Base-by-base conservation (phyloP, 352 stramenopile species). In the Phytophthora cryptogea region DNA sequence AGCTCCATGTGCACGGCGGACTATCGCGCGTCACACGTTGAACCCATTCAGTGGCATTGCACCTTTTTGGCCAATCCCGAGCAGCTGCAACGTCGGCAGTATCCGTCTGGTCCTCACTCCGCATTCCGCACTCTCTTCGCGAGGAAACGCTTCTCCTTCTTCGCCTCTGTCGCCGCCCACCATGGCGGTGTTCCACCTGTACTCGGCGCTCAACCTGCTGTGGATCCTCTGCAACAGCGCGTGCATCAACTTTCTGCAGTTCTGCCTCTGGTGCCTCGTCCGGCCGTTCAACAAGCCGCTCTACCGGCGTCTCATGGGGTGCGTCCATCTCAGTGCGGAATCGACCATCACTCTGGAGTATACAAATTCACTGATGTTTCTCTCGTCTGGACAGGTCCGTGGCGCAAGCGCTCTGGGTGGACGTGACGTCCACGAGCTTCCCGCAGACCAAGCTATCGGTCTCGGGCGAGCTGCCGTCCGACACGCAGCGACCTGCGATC, bases 211-310 rank as follows among this genome's bases (percentile, higher is more conserved):
- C 23, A 87, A 90, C 66, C 74, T 92, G 44, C 61, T 93, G n/a
- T 94, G 86, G 86, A 76, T 94, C 58, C 68, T 92, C 13, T 90
- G 80, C 78, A 94, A 94, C 64, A 86, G 76, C 65, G 74, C 75
- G 33, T 72, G 90, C 51, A 79, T 94, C 68, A 92, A 92, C 63
- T 84, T 85, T 42, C 79, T 83, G 47, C 82, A 94, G 59, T 79
- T 94, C 41, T 68, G 84, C 43, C 76, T 97, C 61, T 96, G 84
- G 63, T 70, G 92, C 48, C 82, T 92, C 32, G 74, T 97, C 39
- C 76, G 88, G 5, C 86, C 88, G 36, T 94, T 97, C 63, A 90
- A 92, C 53, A 76, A 79, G 44, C 47, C 74, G 37, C 74, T 92
- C 40, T 97, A 97, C 66, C 76, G 92, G 7, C 76, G 66, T 3